Base-by-base conservation (phyloP, 179 eudicot genomes). In the Gypsophila paniculata region DNA sequence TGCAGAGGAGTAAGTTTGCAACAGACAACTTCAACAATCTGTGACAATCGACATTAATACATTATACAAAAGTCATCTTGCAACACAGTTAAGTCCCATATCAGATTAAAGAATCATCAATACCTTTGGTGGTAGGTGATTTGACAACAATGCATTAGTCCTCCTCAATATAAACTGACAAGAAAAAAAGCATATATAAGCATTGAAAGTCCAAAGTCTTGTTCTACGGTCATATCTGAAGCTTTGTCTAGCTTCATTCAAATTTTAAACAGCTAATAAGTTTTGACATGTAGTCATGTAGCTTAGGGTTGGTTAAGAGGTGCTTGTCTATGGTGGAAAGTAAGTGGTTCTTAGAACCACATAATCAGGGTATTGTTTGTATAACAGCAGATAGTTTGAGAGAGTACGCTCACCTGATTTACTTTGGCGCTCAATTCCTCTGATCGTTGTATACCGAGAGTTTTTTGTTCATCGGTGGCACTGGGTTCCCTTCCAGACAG, bases 101-200 rank as follows among this genome's bases (percentile, higher is more conserved):
- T 51, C 62, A 42, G 19, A 61, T 39, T 51, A 8, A 38, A 25
- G 42, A 29, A 68, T 51, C 60, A 29, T 29, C 32, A 42, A 70
- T 85, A 95, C 99, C 99, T 95, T 95, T 75, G 99, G 99, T 67
- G 99, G 99, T 75, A 95, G 79, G 85, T 95, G 99, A 85, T 92
- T 92, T 11, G 99, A 95, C 72, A 95, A 80, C 78, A 95, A 69
- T 18, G 97, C 91, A 80, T 95, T 95, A 19, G 99, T 92, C 82
- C 99, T 90, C 80, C 99, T 85, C 87, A 95, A 75, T 79, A 95
- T 90, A 81, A 95, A 95, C 99, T 95, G 95, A 44, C 77, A 68
- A n/a, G 61, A 65, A 69, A 64, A 17, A 70, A 22, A 69, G 36
- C 26, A 51, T 48, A 59, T 29, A n/a, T 84, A 52, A 75, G 71